These are phyloP conservation scores for Calonectria pseudoreteaudii DNA, from an alignment of 2,329 filamentous ascomycete genomes.

Conservation along the genomic window DNA sequence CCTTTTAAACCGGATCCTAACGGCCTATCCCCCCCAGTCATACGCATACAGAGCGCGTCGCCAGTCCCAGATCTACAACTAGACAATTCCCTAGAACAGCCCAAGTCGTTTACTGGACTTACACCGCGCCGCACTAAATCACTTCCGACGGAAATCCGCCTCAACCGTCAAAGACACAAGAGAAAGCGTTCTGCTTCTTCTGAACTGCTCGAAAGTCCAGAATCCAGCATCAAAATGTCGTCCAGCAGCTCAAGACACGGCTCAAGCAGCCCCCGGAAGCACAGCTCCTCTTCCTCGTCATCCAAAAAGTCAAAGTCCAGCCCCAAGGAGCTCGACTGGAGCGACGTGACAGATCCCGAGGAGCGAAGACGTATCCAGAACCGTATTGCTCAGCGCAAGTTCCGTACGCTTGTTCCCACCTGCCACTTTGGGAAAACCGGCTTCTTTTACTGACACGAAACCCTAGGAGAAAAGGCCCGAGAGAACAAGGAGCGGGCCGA, in stretches of 20 bases:
- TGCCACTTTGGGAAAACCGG: background rate
- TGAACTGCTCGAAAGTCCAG: constrained; percentile 18
- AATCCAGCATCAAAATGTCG: constrained; percentile 34
- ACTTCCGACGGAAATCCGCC: constrained; percentile 14
- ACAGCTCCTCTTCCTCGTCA: constrained; percentile 43
- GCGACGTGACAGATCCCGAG: constrained; percentile 75
- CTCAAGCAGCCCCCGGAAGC: constrained; percentile 43
- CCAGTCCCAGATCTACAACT: constrained; percentile 28
- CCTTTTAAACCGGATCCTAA: constrained; percentile 30
- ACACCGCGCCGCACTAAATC: constrained; percentile 33
- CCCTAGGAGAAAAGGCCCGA: constrained; percentile 75
- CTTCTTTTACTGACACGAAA: constrained; percentile 12
- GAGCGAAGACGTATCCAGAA: constrained; percentile 82
- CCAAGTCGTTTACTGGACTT: constrained; percentile 21
- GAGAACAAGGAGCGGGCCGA: constrained; percentile 75
- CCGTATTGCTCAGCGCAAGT: constrained; percentile 80
- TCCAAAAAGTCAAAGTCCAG: constrained; percentile 56
- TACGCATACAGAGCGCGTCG: constrained; percentile 45
- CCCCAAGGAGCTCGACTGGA: constrained; percentile 72
- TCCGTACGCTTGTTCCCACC: constrained; percentile 64
- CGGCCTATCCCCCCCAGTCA: constrained; percentile 37
- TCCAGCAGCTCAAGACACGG: constrained; percentile 37
- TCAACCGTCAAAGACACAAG: constrained; percentile 19
- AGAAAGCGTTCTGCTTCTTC: constrained; percentile 30
- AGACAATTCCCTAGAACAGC: constrained; percentile 8